Evolutionary conservation across 2,329 filamentous ascomycete genomes (phyloP).

Genomic region (Apiospora saccharicola): DNA sequence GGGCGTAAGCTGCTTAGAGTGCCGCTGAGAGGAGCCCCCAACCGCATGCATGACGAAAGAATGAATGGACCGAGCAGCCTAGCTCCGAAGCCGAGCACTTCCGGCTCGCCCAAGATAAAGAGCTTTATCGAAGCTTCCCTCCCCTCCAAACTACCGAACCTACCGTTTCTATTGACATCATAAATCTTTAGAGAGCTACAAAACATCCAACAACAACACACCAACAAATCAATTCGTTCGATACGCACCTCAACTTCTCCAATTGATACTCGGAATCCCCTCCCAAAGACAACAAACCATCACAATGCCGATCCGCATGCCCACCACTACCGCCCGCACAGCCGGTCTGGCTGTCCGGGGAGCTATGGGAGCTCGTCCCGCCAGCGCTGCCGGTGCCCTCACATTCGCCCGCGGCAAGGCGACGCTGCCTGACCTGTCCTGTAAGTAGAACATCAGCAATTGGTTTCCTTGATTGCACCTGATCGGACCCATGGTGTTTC

Average conservation of each 20-base stretch:
- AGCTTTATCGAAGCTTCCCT: neutral
- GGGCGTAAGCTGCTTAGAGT: neutral
- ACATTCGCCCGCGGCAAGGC: conserved; percentile 29
- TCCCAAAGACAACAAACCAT: too few relatives aligned
- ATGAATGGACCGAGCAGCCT: conserved; percentile 7
- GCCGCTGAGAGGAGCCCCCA: neutral
- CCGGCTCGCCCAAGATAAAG: conserved; percentile 11
- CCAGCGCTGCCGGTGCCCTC: conserved; percentile 27
- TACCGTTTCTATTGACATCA: conserved; percentile 3
- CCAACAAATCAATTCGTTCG: neutral
- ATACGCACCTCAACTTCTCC: neutral
- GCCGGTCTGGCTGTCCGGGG: conserved; percentile 27
- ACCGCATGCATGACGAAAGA: conserved; percentile 13
- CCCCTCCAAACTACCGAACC: neutral
- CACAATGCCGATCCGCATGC: conserved; percentile 25
- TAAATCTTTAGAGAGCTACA: neutral
- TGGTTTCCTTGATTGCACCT: neutral
- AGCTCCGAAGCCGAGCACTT: conserved; percentile 21
- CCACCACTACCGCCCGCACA: conserved; percentile 25
- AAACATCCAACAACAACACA: neutral
- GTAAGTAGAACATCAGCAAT: conserved; percentile 45
- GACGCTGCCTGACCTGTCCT: conserved; percentile 42
- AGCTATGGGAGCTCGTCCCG: conserved; percentile 26
- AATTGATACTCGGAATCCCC: neutral
- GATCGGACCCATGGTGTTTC: neutral